Base-by-base conservation (phyloP, 2,329 filamentous ascomycete species). In the Capronia coronata region DNA sequence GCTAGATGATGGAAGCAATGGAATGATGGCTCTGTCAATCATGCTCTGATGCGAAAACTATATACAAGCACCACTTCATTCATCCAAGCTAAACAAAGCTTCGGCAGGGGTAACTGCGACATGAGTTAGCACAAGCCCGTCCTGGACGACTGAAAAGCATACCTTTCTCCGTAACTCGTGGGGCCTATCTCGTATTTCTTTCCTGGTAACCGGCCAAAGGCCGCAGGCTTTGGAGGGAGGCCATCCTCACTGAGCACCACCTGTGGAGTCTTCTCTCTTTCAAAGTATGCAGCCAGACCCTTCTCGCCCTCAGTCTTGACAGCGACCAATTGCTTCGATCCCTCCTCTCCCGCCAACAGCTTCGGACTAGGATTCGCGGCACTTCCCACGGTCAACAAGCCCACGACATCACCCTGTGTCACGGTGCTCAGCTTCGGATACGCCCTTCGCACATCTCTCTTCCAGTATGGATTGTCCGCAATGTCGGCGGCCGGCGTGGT, bases 381-480 rank as follows among this genome's bases (percentile, higher is more conserved):
- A 71, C 84, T 95, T 59, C 93, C 93, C 38, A 97, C 82, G 22
- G 78, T 83, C 65, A 98, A 75, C 61, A 98, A 79, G 35, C 84
- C 85, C 19, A 93, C 93, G 44, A 88, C 83, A 68, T 97, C 86
- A 40, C 80, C 80, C 75, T 97, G 93, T 52, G 75, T 83, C 55
- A 98, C 79, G 39, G 87, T 82, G 64, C 85, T 91, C 49, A 86
- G 76, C 61, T 77, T 78, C 25, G 93, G 86, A 73, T 97, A 97
- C 63, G 77, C 77, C 63, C 93, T 80, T 62, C 93, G 86, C 54
- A 75, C 69, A 65, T 98, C 93, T 63, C 93, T 89, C 77, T 94
- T 94, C 88, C 89, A 98, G 75, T 96, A 94, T 30, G 88, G 82
- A 72, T 94, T 94, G 68, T 91, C 87, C 62, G 88, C 88, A 62